Conservation (phyloP, 768 basidiomycete genomes). For the Rhodotorula paludigena region DNA sequence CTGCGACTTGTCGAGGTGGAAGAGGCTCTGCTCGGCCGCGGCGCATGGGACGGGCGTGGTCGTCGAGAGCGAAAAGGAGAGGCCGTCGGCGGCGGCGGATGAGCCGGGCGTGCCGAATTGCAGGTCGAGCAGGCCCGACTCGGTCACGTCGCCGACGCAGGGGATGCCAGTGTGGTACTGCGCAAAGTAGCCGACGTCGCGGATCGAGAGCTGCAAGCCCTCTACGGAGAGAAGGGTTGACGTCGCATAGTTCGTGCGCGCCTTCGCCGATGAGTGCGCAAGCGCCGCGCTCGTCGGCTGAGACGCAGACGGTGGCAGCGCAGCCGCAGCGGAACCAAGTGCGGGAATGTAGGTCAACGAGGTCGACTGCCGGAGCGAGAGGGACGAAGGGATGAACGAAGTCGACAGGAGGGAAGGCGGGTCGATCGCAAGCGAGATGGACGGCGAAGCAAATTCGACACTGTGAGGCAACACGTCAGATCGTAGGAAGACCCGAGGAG, state of each 20-base stretch:
- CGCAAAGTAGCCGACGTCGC: constrained; percentile 31
- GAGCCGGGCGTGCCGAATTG: neutral
- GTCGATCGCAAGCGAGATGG: constrained; percentile 28
- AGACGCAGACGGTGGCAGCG: neutral
- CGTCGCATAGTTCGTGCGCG: constrained; percentile 3
- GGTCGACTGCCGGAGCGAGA: constrained; percentile 13
- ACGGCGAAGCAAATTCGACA: constrained; percentile 18
- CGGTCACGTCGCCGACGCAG: constrained; percentile 11
- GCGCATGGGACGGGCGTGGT: neutral
- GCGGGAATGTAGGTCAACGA: constrained; percentile 22
- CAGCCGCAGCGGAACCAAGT: neutral
- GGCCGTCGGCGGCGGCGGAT: neutral
- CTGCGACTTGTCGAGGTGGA: neutral
- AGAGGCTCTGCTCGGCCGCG: neutral
- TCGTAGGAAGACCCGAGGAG: accelerated
- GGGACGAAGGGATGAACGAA: constrained; percentile 23
- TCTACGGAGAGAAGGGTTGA: neutral
- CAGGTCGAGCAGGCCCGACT: constrained; percentile 33
- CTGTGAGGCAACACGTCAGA: neutral
- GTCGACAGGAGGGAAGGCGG: constrained; percentile 24
- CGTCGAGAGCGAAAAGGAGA: constrained; percentile 5
- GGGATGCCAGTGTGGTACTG: constrained; percentile 7
- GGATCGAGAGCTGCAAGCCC: constrained; percentile 19
- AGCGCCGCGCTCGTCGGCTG: neutral
- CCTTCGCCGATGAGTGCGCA: neutral